A percentile compares a stretch with the other conserved stretches of the same genome.
phyloP scores from a whole-genome alignment of 257 asterid species.

The Knoxia roxburghii region DNA sequence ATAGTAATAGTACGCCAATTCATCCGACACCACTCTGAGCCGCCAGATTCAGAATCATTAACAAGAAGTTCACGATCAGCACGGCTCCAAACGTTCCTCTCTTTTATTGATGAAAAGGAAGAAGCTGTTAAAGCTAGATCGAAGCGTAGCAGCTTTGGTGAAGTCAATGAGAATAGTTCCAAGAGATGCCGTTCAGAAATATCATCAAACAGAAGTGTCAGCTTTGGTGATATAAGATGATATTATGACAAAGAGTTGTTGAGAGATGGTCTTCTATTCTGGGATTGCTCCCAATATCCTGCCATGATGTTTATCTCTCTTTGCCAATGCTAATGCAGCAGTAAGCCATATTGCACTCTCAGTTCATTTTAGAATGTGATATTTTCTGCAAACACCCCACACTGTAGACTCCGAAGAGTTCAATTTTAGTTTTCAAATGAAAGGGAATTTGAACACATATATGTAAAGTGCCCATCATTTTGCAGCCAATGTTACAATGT shows the following conservation, averaged over 20 bases:
- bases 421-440: no score
- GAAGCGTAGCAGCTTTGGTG: conserved; percentile 28
- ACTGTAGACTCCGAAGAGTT: no score
- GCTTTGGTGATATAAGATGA: neutral
- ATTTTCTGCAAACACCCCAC: neutral
- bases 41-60: conserved; percentile 11
- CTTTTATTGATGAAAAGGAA: conserved; percentile 53
- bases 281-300: no score
- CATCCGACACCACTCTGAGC: conserved; percentile 16
- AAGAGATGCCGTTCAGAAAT: conserved; percentile 18
- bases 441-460: no score
- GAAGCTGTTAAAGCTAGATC: conserved; percentile 30
- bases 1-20: conserved; percentile 25
- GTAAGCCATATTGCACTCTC: neutral
- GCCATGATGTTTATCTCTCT: neutral
- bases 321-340: neutral
- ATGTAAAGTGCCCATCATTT: no score
- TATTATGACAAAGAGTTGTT: neutral
- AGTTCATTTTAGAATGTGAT: neutral
- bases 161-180: conserved; percentile 10
- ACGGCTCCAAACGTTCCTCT: conserved; percentile 37
- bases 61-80: conserved; percentile 27
- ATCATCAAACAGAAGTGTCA: neutral
- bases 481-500: no score
- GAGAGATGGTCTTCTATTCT: neutral